Conservation (phyloP, 805 yeast species). For the Yamadazyma paraphyllophila region DNA sequence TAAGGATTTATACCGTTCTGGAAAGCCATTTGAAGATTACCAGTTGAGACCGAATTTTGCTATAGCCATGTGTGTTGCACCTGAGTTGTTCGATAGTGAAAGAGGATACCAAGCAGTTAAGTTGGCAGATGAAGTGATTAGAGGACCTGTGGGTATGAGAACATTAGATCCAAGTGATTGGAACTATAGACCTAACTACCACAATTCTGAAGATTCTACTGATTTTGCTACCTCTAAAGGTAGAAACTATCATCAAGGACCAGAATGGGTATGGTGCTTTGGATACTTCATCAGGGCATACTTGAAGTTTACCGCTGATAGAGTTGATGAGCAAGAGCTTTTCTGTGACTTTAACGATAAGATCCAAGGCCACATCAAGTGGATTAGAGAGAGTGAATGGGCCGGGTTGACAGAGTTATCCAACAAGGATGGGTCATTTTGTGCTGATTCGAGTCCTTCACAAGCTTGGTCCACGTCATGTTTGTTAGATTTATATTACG, state of each 20-base stretch:
- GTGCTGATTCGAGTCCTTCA: constrained; percentile 88
- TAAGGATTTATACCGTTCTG: constrained; percentile 78
- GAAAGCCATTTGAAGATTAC: constrained; percentile 90
- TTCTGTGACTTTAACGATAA: constrained; percentile 52
- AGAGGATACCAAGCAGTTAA: constrained; percentile 64
- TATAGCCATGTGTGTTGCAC: constrained; percentile 92
- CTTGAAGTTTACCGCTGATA: constrained; percentile 49
- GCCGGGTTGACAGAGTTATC: constrained; percentile 92
- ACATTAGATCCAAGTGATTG: constrained; percentile 91
- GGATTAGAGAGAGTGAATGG: constrained; percentile 82
- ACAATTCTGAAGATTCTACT: constrained; percentile 71
- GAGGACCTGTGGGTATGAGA: constrained; percentile 90
- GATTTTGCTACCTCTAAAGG: constrained; percentile 95
- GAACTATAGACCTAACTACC: constrained; percentile 88
- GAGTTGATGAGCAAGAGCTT: constrained; percentile 41
- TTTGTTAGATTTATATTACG: constrained; percentile 74
- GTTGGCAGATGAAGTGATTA: constrained; percentile 66
- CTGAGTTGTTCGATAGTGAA: constrained; percentile 72
- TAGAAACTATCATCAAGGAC: constrained; percentile 96
- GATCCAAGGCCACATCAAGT: constrained; percentile 59
- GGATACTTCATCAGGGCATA: constrained; percentile 88
- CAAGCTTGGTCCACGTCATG: constrained; percentile 97
- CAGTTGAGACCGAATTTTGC: constrained; percentile 91
- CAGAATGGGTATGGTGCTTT: constrained; percentile 94
- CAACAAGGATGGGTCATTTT: constrained; percentile 77